Evolutionary conservation across 768 basidiomycete genomes (phyloP), one percentile per base, ranked within the genome.

Genomic region (Auricularia sp.): DNA sequence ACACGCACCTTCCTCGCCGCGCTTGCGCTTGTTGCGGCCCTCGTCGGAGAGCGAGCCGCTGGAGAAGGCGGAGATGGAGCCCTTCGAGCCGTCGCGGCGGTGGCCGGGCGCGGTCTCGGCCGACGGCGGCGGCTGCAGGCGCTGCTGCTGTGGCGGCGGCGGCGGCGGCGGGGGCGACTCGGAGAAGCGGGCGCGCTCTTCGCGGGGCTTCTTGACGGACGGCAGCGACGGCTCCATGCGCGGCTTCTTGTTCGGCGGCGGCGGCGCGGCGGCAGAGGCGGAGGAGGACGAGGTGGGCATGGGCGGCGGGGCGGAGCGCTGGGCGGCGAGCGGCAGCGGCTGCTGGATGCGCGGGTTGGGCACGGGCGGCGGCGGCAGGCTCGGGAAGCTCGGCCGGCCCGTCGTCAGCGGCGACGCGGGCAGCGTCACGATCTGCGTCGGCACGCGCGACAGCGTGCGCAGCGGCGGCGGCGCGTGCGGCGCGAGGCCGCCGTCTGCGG

Each of bases 401-500:
- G 56, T 66, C 65, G 39, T 51, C 54, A 72, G 14, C 68, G 69
- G 29, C 70, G 68, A 61, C 70, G 14, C 67, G 71, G 21, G 70
- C 71, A 36, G 70, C 73, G 54, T 68, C 42, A 63, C 69, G 75
- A 21, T 70, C 66, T 63, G 68, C 67, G 21, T 64, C 64, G 63
- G 66, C 64, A 61, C 75, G 21, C 72, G 71, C 8, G 71, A 67
- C 34, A 73, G 72, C 33, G 70, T 69, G 1, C 70, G 65, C 8
- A 63, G 75, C 64, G 18, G 76, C 76, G 62, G 81, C 82, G 34
- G 79, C 67, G 69, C 79, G 80, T 61, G 74, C 78, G 0, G 80
- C 77, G 65, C 82, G 75, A 4, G 79, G 81, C 44, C 39, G 35
- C 82, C 72, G 36, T 81, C 76, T 79, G 75, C 29, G 73, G 76